Base-by-base conservation (phyloP, 257 asterid genomes). In the Euphrasia confusa region DNA sequence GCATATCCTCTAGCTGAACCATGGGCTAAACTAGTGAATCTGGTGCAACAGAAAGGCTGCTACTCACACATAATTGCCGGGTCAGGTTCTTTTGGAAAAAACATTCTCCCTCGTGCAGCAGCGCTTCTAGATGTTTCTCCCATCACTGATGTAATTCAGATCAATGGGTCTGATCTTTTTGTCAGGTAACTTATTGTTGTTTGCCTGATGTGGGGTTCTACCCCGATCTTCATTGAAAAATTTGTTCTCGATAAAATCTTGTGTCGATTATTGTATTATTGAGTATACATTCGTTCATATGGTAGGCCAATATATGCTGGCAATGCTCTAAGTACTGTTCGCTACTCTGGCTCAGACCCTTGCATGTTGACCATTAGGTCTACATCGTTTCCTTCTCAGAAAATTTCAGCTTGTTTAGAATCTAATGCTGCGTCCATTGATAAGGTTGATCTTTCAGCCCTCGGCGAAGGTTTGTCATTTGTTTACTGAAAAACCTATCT, bases 241-340 rank as follows among this genome's bases (percentile, higher is more conserved):
- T 53, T 54, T 56, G 54, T 72, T 9, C 39, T 56, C 40, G 32
- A 30, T 3, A 11, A 15, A 30, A 61, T 65, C 47, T 57, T 17
- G 13, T 73, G 72, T 57, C n/a, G 49, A 58, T 58, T 27, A 57
- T 48, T 63, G 60, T 47, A 52, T 62, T 69, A 54, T 58, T 68
- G 39, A 48, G 26, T 52, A 50, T 48, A 12, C 30, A 58, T 62
- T 75, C 64, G 72, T 75, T 63, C 68, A 32, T 69, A 50, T 83
- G 74, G 59, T 85, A 89, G 99, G 79, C 97, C 99, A 48, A 84
- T 85, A 65, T 92, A 92, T 80, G 99, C 99, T 67, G 97, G 97
- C 42, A 92, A 92, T 80, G 97, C 99, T 67, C 95, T 92, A 64
- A 79, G 85, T 74, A 89, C 96, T 14, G 93, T 92, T 30, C 86